Conservation (phyloP, 192 early-diverging fungal species). For the Backusella tuberculispora region DNA sequence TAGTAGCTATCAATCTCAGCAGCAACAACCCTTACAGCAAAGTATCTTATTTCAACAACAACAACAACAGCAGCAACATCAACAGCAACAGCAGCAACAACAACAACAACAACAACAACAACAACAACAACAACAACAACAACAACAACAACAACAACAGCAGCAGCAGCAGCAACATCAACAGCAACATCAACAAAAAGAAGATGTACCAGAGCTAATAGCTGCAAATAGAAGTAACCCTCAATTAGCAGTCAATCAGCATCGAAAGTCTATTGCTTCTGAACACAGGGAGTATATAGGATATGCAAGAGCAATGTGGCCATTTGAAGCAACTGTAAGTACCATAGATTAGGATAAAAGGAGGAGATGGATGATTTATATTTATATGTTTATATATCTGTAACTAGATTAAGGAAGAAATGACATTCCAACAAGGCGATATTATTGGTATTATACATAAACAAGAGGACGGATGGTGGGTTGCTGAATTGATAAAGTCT, state of each 20-base stretch:
- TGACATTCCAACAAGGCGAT: constrained; percentile 53
- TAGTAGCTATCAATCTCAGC: not conserved
- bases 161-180: not conserved
- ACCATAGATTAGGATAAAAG: not conserved
- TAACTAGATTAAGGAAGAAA: constrained; percentile 49
- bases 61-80: not conserved
- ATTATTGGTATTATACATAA: constrained; percentile 48
- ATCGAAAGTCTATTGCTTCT: not conserved
- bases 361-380: not conserved
- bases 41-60: not conserved
- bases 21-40: not conserved
- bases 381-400: not conserved
- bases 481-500: constrained; percentile 46
- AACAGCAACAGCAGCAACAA: constrained; percentile 10
- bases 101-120: constrained; percentile 1
- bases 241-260: not conserved
- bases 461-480: constrained; percentile 65
- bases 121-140: not conserved
- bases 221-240: not conserved
- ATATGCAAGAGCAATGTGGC: constrained; percentile 38
- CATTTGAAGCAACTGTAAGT: constrained; percentile 47
- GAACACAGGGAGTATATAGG: constrained; percentile 14
- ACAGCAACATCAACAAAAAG: not conserved
- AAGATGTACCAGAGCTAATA: constrained; percentile 2
- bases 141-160: constrained; percentile 6